phyloP scores from a whole-genome alignment of 129 eudicot genomes.

The Lonicera japonica region DNA sequence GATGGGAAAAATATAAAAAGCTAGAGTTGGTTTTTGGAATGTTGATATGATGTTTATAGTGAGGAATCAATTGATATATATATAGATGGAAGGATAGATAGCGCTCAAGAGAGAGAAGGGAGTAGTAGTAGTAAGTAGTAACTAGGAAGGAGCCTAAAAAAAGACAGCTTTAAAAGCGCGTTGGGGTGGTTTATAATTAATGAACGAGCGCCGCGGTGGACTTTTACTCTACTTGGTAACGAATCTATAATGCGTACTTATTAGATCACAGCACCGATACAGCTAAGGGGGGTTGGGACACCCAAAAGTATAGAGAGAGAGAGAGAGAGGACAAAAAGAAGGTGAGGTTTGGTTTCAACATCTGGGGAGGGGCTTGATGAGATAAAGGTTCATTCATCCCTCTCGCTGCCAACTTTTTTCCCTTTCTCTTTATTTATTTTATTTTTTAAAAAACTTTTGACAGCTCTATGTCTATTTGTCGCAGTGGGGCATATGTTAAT shows the following conservation, averaged over 20 bases:
- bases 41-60: neutral
- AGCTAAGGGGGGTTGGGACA: neutral
- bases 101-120: neutral
- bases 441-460: too few species aligned
- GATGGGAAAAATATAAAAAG: neutral
- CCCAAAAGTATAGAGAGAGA: neutral
- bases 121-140: too few species aligned
- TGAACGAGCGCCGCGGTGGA: neutral
- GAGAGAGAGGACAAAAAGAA: neutral
- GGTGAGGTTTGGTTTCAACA: neutral
- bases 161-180: conserved; percentile 6
- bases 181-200: neutral
- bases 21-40: neutral
- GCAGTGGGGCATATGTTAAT: too few species aligned
- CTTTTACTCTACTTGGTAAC: neutral
- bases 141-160: neutral
- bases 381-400: neutral
- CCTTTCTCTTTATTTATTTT: too few species aligned
- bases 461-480: too few species aligned
- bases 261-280: neutral
- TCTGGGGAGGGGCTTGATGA: neutral
- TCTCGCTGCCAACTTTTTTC: too few species aligned
- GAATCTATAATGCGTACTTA: too few species aligned
- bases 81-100: too few species aligned
- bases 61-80: neutral